These are phyloP conservation scores for Aspergillus nanangensis DNA, from an alignment of 495 filamentous ascomycete genomes.

Conservation along the genomic window DNA sequence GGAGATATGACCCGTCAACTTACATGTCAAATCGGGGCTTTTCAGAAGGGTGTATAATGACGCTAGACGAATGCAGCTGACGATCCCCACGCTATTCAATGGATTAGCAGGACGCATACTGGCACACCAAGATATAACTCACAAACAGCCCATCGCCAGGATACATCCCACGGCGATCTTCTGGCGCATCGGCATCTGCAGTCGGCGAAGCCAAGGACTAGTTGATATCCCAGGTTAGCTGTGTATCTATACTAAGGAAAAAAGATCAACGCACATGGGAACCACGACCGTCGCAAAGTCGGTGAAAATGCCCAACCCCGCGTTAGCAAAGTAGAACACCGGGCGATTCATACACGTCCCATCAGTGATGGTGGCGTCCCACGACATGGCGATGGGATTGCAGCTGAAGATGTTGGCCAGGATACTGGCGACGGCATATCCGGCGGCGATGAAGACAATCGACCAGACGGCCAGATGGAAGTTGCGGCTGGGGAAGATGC, in stretches of 20 bases:
- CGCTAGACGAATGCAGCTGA: constrained; percentile 30
- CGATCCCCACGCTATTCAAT: constrained; percentile 28
- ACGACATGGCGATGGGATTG: constrained; percentile 25
- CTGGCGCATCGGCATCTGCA: constrained; percentile 29
- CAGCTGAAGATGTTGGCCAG: constrained; percentile 31
- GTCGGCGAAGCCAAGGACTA: constrained; percentile 27
- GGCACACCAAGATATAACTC: too few species aligned
- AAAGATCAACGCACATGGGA: constrained; percentile 27
- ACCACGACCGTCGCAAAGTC: constrained; percentile 34
- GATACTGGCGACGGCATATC: constrained; percentile 30
- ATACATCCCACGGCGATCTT: constrained; percentile 25
- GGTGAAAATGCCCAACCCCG: constrained; percentile 29
- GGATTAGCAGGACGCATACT: too few species aligned
- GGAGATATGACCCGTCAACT: constrained; percentile 1
- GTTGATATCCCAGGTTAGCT: not conserved
- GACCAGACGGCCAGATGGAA: constrained; percentile 30
- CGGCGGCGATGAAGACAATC: constrained; percentile 27
- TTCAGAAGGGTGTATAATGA: constrained; percentile 18
- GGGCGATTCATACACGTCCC: constrained; percentile 28
- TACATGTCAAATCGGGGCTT: constrained; percentile 26
- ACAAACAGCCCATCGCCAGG: constrained; percentile 29
- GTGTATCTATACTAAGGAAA: not conserved
- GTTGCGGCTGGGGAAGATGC: constrained; percentile 37
- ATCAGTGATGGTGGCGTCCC: constrained; percentile 21
- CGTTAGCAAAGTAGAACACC: constrained; percentile 32